Conservation (phyloP, 202 grass and related monocot genomes). For the Bolboschoenoplectus hybrid region DNA sequence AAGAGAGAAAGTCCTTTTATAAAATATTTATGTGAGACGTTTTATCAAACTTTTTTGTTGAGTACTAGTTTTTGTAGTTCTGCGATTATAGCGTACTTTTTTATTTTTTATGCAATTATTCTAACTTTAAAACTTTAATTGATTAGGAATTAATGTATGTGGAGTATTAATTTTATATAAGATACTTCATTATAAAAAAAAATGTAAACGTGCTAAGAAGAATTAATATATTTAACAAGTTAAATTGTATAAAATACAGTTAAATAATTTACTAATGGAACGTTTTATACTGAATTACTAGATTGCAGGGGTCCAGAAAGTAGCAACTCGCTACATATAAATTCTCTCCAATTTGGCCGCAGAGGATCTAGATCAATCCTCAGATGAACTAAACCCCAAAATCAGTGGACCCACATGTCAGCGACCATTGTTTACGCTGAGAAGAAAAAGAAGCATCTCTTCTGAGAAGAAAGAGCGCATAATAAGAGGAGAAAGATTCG, state of each 20-base stretch:
- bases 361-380: background rate
- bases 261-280: background rate
- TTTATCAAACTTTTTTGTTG: too few species aligned
- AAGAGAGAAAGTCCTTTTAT: too few species aligned
- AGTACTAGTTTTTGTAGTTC: too few species aligned
- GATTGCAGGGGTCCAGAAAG: background rate
- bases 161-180: background rate
- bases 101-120: too few species aligned
- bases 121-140: too few species aligned
- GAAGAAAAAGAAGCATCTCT: background rate
- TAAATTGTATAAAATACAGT: too few species aligned
- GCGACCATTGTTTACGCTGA: background rate
- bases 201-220: too few species aligned
- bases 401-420: conserved; percentile 17
- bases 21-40: too few species aligned
- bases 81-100: too few species aligned
- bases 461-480: background rate
- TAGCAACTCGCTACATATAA: background rate
- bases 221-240: too few species aligned
- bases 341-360: background rate
- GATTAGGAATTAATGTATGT: background rate
- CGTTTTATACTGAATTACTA: background rate
- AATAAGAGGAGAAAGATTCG: conserved; percentile 1
- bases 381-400: background rate
- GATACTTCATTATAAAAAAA: too few species aligned